A percentile compares a stretch with the other conserved stretches of the same genome.
Evolutionary conservation across 192 early-diverging fungal genomes (phyloP).

Genomic region (Dissophora globulifera): DNA sequence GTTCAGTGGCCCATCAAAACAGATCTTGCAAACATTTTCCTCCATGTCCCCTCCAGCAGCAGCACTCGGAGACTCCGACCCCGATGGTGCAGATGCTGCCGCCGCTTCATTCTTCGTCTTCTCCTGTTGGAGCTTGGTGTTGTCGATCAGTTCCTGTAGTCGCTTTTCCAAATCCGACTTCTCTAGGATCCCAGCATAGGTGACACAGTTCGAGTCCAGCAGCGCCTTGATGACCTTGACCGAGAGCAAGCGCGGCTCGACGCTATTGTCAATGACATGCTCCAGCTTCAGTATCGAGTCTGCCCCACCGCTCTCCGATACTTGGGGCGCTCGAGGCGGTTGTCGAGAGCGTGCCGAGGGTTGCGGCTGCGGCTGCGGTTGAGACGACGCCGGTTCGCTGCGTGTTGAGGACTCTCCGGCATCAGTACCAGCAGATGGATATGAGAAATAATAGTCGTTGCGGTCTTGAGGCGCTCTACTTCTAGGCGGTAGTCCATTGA

Average conservation of each 20-base stretch:
- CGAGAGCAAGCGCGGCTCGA: constrained; percentile 22
- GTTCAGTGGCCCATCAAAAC: constrained; percentile 81
- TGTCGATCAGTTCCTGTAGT: constrained; percentile 69
- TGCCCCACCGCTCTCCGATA: neutral
- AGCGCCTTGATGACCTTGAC: constrained; percentile 73
- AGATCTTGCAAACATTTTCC: constrained; percentile 81
- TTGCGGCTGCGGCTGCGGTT: neutral
- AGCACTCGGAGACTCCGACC: too few species aligned
- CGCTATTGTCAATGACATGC: constrained; percentile 13
- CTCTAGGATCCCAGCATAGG: constrained; percentile 73
- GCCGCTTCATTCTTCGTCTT: neutral
- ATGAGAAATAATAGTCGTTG: constrained; percentile 13
- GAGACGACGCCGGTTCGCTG: neutral
- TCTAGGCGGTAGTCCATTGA: neutral
- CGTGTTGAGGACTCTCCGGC: too few species aligned
- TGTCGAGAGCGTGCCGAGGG: neutral
- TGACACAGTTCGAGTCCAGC: constrained; percentile 71
- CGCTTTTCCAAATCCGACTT: constrained; percentile 76
- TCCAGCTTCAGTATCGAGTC: constrained; percentile 7
- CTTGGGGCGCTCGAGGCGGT: constrained; percentile 17
- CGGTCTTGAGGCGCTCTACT: constrained; percentile 19
- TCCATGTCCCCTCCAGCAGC: constrained; percentile 36
- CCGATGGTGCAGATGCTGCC: neutral
- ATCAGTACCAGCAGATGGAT: neutral
- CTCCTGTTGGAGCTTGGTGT: constrained; percentile 59